Evolutionary conservation across 73 alveolate genomes (phyloP).

Genomic region (Stentor roeselii): DNA sequence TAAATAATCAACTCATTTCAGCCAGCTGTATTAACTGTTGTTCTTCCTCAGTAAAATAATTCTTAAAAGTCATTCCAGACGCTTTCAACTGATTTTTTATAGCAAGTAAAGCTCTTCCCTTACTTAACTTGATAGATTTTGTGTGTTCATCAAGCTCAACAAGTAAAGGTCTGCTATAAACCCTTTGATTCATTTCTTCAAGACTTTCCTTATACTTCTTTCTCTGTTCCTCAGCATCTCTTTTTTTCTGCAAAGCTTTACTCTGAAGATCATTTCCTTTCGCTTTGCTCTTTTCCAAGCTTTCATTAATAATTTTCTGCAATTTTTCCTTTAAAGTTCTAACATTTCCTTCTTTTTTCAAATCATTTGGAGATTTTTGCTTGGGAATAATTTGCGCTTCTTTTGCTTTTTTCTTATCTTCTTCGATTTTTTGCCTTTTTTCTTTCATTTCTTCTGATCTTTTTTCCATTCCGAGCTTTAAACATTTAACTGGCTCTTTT

Average conservation of each 20-base stretch:
- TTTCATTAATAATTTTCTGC: not conserved
- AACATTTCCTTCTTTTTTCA: not conserved
- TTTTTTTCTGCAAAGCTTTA: conserved; percentile 31
- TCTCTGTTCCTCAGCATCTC: conserved; percentile 32
- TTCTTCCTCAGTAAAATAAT: conserved; percentile 20
- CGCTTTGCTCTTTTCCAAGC: not conserved
- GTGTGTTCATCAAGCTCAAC: not conserved
- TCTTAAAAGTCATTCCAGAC: not conserved
- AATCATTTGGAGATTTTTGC: not conserved
- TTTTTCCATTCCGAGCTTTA: conserved; percentile 64
- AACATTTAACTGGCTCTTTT: conserved; percentile 73
- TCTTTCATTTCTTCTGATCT: conserved; percentile 61
- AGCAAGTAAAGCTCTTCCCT: not conserved
- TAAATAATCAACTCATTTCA: too few species aligned
- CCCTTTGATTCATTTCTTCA: conserved; percentile 22
- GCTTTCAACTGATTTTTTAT: not conserved
- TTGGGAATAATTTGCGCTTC: not conserved
- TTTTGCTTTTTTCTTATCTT: not conserved
- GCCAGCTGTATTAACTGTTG: not conserved
- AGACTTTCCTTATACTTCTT: conserved; percentile 25
- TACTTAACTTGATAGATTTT: not conserved
- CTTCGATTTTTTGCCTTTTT: conserved; percentile 37
- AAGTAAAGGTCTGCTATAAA: conserved; percentile 1
- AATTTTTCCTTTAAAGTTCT: not conserved
- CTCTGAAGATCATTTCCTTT: not conserved